Base-by-base conservation (phyloP, 345 rosid species). In the Pugionium cornutum region DNA sequence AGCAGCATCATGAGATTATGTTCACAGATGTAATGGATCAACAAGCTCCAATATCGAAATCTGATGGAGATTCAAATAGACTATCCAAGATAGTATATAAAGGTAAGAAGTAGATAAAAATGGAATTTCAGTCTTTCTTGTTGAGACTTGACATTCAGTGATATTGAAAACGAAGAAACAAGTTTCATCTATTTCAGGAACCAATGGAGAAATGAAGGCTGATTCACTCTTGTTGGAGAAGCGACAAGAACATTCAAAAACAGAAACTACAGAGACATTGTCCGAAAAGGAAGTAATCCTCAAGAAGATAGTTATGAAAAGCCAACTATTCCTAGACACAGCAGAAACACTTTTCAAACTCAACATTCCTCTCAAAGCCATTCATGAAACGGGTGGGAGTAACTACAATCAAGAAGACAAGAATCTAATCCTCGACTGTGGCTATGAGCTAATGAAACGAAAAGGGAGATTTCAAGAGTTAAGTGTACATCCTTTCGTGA, bases 341-440 rank as follows among this genome's bases (percentile, higher is more conserved):
- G 85, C 89, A 56, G 83, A 90, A 64, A 88, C 92, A 45, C 88
- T 85, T 46, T 86, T 87, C 92, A 81, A 80, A 66, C 87, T 90
- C 62, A 77, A 82, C 79, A 85, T 82, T 60, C 87, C 92, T 40
- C 56, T 54, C 37, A 68, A 44, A 75, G 58, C 75, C 53, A 80
- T 74, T 53, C 62, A 69, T 2, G 57, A 54, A 45, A 2, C 37
- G 32, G 46, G 68, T 0, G 75, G 47, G 6, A 72, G 29, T 28
- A 62, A 79, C 52, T 58, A 45, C 73, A 79, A 48, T 7, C 81
- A 78, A 32, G 77, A 79, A 65, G 81, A 83, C 41, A 81, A 76
- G 79, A 90, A 79, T 54, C 82, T 86, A 57, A 45, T 72, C 51
- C 53, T 86, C 28, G 99, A 90, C 72, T 85, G 95, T 9, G 91